These are phyloP conservation scores for Ophiocordyceps camponoti-rufipedis DNA, from an alignment of 2,329 filamentous ascomycete species.

Conservation along the genomic window DNA sequence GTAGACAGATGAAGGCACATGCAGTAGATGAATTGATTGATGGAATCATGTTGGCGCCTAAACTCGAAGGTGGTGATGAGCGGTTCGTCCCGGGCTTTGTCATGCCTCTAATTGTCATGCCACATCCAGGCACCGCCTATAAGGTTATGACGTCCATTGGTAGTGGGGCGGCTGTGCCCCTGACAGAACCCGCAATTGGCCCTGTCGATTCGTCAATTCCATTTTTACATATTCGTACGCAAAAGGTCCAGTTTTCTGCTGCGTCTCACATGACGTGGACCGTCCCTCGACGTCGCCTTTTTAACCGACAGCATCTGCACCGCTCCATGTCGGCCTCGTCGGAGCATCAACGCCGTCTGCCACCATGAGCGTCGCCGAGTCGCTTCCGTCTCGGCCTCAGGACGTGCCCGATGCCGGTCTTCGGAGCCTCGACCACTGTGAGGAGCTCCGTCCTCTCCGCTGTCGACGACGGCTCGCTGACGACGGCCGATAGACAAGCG, in stretches of 20 bases:
- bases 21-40: too few relatives aligned
- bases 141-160: too few relatives aligned
- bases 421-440: slow-evolving; percentile 64
- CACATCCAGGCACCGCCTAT: too few relatives aligned
- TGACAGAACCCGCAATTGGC: not conserved
- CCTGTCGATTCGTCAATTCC: not conserved
- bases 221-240: not conserved
- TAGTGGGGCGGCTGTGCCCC: not conserved
- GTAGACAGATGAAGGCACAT: too few relatives aligned
- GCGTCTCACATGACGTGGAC: not conserved
- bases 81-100: too few relatives aligned
- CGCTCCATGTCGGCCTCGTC: slow-evolving; percentile 5
- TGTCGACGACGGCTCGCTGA: not conserved
- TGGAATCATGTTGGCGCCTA: too few relatives aligned
- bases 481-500: slow-evolving; percentile 46
- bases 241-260: too few relatives aligned
- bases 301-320: not conserved
- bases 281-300: not conserved
- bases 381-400: slow-evolving; percentile 14
- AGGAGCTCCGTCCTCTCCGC: slow-evolving; percentile 5
- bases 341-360: slow-evolving; percentile 1
- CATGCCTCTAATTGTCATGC: too few relatives aligned
- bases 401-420: slow-evolving; percentile 50
- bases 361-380: slow-evolving; percentile 14
- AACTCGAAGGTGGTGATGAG: not conserved